A percentile compares a stretch with the other conserved stretches of the same genome.
phyloP scores from a whole-genome alignment of 768 basidiomycete species.

The Scleroderma citrinum region DNA sequence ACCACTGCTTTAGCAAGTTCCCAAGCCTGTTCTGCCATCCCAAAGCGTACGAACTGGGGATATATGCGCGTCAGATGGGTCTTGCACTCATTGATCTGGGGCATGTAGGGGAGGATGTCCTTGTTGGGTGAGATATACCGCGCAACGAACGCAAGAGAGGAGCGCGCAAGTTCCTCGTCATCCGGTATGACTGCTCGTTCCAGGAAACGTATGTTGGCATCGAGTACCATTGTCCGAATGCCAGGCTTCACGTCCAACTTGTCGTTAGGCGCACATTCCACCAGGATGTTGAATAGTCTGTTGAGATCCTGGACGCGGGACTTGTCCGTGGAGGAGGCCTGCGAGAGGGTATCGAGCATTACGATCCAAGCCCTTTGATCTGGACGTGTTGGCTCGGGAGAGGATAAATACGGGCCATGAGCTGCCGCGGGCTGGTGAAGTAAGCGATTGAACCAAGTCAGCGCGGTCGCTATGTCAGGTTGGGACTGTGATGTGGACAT shows the following conservation, averaged over 20 bases:
- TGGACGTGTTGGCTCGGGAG: constrained; percentile 44
- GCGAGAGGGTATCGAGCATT: constrained; percentile 55
- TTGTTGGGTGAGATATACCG: constrained; percentile 6
- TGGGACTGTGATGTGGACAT: constrained; percentile 1
- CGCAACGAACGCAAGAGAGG: constrained; percentile 24
- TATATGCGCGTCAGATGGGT: neutral
- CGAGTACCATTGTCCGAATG: constrained; percentile 40
- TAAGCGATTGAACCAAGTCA: constrained; percentile 68
- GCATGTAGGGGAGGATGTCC: neutral
- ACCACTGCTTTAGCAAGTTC: constrained; percentile 16
- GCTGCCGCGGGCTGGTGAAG: constrained; percentile 36
- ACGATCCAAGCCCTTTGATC: constrained; percentile 47
- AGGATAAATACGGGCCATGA: constrained; percentile 36
- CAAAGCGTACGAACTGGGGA: constrained; percentile 18
- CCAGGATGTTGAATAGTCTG: constrained; percentile 40
- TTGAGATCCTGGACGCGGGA: constrained; percentile 52
- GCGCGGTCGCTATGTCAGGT: constrained; percentile 54
- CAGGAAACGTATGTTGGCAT: constrained; percentile 35
- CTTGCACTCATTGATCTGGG: neutral
- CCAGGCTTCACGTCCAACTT: constrained; percentile 28
- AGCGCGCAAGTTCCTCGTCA: constrained; percentile 6
- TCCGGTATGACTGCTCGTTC: constrained; percentile 9
- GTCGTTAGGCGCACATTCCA: constrained; percentile 31
- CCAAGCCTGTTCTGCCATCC: constrained; percentile 18
- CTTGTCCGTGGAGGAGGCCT: constrained; percentile 18